Evolutionary conservation across 768 basidiomycete species (phyloP), one percentile per base, ranked within the genome.

Genomic region (Leccinum aurantiacum): DNA sequence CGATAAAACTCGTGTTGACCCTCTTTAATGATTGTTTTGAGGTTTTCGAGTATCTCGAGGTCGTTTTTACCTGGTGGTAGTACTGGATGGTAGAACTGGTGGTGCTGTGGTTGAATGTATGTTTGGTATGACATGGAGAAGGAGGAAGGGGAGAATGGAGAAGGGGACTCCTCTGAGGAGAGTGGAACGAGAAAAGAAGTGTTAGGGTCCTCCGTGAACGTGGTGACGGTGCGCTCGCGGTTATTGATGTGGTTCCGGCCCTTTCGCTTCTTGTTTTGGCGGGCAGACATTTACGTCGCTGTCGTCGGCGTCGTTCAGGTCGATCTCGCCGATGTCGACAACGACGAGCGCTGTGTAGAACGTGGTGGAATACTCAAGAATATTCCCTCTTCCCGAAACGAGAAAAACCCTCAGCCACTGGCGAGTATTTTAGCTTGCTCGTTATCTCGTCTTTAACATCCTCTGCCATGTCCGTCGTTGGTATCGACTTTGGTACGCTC

Each of bases 401-500:
- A 67, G 67, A 22, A 63, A 58, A 24, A 61, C 63, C 63, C 62
- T 60, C 60, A 67, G 67, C 65, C 65, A 68, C 24, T 24, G 24
- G 24, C n/a, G 8, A 44, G 1, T 2, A 19, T 22, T 29, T 27
- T 41, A 0, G 2, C 2, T 13, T 19, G 31, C 25, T 46, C 41
- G 31, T 33, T 33, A 33, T 33, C 31, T 11, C 31, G 31, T 33
- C 31, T 33, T 33, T 10, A 33, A 11, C 11, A 29, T 14, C n/a
- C 3, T 9, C 54, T 13, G 13, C 6, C 63, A 93, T 93, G 92
- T 86, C 92, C 72, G 95, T 96, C 78, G 95, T 98, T 67, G 95
- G 95, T 71, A 85, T 97, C 67, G 95, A 98, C 81, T 86, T 96
- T 73, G 95, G 95, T 72, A 85, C 93, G 56, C 82, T 95, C 14